Evolutionary conservation across 75 land plant species (phyloP), one percentile per base, ranked within the genome.

Genomic region (Pinus tabuliformis): DNA sequence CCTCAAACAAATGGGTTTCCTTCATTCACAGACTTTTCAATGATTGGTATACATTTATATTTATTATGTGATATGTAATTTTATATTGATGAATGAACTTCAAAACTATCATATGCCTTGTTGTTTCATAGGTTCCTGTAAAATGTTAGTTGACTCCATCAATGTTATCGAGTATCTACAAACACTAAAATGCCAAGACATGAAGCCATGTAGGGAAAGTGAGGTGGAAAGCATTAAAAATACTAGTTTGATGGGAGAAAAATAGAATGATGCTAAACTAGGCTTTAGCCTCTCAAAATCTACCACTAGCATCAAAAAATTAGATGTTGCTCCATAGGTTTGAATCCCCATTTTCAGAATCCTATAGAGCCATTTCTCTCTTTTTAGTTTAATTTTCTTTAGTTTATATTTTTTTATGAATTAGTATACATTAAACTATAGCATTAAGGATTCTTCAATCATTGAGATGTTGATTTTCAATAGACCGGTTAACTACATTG

Each of bases 31-130:
- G 88, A 83, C 11, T 49, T 79, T 59, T 78, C 82, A 65, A 7
- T 42, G 49, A 81, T 24, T 59, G 87, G 87, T 88, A 58, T 68
- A 65, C 62, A 21, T 63, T 28, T 20, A 26, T 62, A 49, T 72
- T 30, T 36, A 68, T 9, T 28, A 24, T 42, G 68, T 56, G 26
- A 78, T 13, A 56, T 57, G 73, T 62, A 56, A 28, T 49, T 3
- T 28, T 66, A 30, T 52, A 52, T 49, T 17, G 5, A 5, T 56
- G 7, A 54, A 24, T 54, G 18, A 39, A 17, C 0, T 57, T 1
- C 14, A 16, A 6, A 14, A 4, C 6, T 6, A 76, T 36, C 49
- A 64, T 0, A 45, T 45, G 24, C 6, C 45, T 54, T 14, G 5
- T 45, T 30, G 21, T 2, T 33, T 22, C 21, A 36, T 63, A 39